These are phyloP conservation scores for Nannizziopsis barbatae DNA, from an alignment of 2,329 filamentous ascomycete species.

Conservation along the genomic window DNA sequence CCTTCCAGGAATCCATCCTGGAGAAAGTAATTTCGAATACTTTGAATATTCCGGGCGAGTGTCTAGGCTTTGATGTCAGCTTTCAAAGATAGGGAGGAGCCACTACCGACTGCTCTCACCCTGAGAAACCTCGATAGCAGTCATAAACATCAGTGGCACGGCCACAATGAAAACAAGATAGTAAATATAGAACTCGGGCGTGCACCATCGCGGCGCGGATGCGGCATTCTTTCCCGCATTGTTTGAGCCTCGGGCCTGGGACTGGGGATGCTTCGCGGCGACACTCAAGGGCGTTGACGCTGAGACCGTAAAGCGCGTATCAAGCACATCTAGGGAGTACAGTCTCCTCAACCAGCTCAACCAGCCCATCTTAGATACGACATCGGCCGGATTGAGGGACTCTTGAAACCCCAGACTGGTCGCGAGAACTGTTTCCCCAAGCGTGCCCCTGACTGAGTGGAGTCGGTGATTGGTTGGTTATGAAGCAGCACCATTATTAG, in stretches of 20 bases:
- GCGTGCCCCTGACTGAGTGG: neutral
- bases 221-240: slow-evolving; percentile 33
- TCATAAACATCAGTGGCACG: slow-evolving; percentile 82
- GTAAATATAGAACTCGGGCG: slow-evolving; percentile 77
- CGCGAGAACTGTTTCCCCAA: neutral
- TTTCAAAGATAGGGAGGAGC: too few species aligned
- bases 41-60: slow-evolving; percentile 69
- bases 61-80: slow-evolving; percentile 39
- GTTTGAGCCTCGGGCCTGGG: neutral
- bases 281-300: slow-evolving; percentile 48
- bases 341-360: slow-evolving; percentile 42
- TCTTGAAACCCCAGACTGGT: neutral
- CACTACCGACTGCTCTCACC: slow-evolving; percentile 41
- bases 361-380: slow-evolving; percentile 34
- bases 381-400: slow-evolving; percentile 17
- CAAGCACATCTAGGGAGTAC: slow-evolving; percentile 56
- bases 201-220: slow-evolving; percentile 66
- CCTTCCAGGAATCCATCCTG: slow-evolving; percentile 85
- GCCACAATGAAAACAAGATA: slow-evolving; percentile 53
- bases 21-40: slow-evolving; percentile 58
- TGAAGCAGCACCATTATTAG: too few species aligned
- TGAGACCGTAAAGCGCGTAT: slow-evolving; percentile 61
- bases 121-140: slow-evolving; percentile 74
- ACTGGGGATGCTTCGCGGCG: neutral
- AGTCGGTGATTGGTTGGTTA: too few species aligned